These are phyloP conservation scores for Entoloma clypeatum DNA, from an alignment of 1,284 basidiomycete genomes.

Conservation along the genomic window DNA sequence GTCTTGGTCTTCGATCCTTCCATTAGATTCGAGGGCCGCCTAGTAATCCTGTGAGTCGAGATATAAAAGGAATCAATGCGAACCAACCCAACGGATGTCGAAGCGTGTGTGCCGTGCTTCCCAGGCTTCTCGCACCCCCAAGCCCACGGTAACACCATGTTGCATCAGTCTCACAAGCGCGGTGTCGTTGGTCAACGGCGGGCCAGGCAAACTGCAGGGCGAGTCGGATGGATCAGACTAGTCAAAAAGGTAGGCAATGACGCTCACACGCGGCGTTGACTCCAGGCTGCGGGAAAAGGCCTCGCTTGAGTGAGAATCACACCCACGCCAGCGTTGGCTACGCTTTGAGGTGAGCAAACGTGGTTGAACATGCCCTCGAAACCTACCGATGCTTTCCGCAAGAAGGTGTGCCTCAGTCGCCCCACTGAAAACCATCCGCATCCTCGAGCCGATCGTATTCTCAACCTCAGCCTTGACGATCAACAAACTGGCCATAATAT, in stretches of 20 bases:
- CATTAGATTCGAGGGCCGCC: slow-evolving; percentile 42
- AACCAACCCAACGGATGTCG: slow-evolving; percentile 67
- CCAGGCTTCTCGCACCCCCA: slow-evolving; percentile 66
- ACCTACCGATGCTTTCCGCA: slow-evolving; percentile 66
- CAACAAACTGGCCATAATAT: slow-evolving; percentile 76
- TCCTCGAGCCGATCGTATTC: slow-evolving; percentile 46
- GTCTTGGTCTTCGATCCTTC: slow-evolving; percentile 35
- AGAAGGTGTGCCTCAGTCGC: slow-evolving; percentile 74
- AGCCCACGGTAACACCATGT: slow-evolving; percentile 67
- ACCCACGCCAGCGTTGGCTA: slow-evolving; percentile 55
- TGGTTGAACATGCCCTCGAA: neutral
- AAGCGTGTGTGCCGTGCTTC: slow-evolving; percentile 67
- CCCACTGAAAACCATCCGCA: slow-evolving; percentile 67
- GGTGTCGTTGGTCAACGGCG: slow-evolving; percentile 67
- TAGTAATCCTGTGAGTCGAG: slow-evolving; percentile 17
- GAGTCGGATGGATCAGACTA: slow-evolving; percentile 1
- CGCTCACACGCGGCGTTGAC: slow-evolving; percentile 57
- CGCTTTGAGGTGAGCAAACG: neutral
- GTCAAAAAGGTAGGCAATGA: slow-evolving; percentile 20
- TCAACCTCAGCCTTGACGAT: slow-evolving; percentile 73
- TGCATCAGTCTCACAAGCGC: slow-evolving; percentile 56
- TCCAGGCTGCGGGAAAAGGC: slow-evolving; percentile 67
- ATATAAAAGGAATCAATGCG: slow-evolving; percentile 1
- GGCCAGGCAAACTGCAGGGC: slow-evolving; percentile 56
- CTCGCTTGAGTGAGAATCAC: slow-evolving; percentile 60